Conservation (phyloP, 2,329 filamentous ascomycete genomes). For the Fusarium tricinctum region DNA sequence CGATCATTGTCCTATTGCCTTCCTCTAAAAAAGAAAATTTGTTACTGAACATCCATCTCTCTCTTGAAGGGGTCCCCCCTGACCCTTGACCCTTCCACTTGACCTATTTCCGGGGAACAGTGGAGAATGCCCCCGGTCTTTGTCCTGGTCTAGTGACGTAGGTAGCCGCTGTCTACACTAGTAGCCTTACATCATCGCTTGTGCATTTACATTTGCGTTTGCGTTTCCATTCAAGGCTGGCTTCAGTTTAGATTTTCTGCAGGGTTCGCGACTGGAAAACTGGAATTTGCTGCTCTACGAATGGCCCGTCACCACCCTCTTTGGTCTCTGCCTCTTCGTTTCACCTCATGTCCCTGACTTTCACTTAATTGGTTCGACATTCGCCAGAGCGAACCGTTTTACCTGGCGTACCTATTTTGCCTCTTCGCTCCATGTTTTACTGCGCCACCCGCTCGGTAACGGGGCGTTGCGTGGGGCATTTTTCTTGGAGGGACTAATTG, state of each 20-base stretch:
- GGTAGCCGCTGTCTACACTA: slow-evolving; percentile 36
- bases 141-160: slow-evolving; percentile 39
- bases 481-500: slow-evolving; percentile 10
- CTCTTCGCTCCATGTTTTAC: slow-evolving; percentile 11
- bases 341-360: neutral
- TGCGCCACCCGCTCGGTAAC: slow-evolving; percentile 45
- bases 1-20: neutral
- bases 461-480: slow-evolving; percentile 41
- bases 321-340: neutral
- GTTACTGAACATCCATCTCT: slow-evolving; percentile 1
- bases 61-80: slow-evolving; percentile 4
- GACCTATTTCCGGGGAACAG: slow-evolving; percentile 34
- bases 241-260: slow-evolving; percentile 6
- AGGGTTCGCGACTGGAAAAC: slow-evolving; percentile 17
- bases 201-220: slow-evolving; percentile 5
- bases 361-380: slow-evolving; percentile 2
- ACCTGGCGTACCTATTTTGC: slow-evolving; percentile 5
- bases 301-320: neutral
- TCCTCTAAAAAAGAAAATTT: slow-evolving; percentile 3
- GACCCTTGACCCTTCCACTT: neutral
- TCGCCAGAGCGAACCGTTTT: slow-evolving; percentile 12
- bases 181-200: slow-evolving; percentile 44
- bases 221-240: slow-evolving; percentile 27
- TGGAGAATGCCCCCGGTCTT: slow-evolving; percentile 25
- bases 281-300: slow-evolving; percentile 14